Evolutionary conservation across 2,329 filamentous ascomycete species (phyloP).

Genomic region (Incumbomyces delicatus): DNA sequence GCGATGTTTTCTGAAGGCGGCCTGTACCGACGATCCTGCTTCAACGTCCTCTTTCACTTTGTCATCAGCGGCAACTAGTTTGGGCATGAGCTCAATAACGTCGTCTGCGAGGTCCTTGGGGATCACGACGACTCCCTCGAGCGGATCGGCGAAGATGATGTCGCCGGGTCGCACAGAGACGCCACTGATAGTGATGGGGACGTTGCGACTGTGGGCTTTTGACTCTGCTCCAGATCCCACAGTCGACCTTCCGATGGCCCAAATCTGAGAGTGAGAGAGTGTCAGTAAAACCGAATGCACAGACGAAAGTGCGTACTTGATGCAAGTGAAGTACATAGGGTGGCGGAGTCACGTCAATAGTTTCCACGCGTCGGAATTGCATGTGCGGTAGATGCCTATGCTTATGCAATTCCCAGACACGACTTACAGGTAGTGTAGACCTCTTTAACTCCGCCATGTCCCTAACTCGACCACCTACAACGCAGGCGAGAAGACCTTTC

Average conservation of each 20-base stretch:
- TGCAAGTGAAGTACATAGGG: background rate
- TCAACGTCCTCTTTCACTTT: slow-evolving; percentile 57
- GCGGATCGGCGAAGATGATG: slow-evolving; percentile 58
- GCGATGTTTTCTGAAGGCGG: slow-evolving; percentile 50
- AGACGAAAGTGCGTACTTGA: background rate
- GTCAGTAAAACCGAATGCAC: background rate
- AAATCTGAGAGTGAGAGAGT: slow-evolving; percentile 26
- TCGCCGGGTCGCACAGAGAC: slow-evolving; percentile 47
- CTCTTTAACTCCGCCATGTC: slow-evolving; percentile 53
- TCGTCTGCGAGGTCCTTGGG: slow-evolving; percentile 50
- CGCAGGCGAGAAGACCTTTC: slow-evolving; percentile 49
- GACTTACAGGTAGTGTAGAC: slow-evolving; percentile 47
- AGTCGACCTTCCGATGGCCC: slow-evolving; percentile 34
- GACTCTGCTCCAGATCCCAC: slow-evolving; percentile 38
- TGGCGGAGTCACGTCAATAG: background rate
- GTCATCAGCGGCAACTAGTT: slow-evolving; percentile 44
- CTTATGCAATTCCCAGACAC: no score
- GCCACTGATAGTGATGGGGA: slow-evolving; percentile 31
- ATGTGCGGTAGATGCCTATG: no score
- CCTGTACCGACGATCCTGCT: slow-evolving; percentile 51
- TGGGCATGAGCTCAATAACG: slow-evolving; percentile 52
- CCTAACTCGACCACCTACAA: slow-evolving; percentile 60
- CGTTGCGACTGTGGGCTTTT: slow-evolving; percentile 31
- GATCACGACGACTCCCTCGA: slow-evolving; percentile 61
- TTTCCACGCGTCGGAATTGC: no score